A percentile compares a stretch with the other conserved stretches of the same genome.
Evolutionary conservation across 2,329 filamentous ascomycete species (phyloP).

Genomic region (Chrysoporthe cubensis): DNA sequence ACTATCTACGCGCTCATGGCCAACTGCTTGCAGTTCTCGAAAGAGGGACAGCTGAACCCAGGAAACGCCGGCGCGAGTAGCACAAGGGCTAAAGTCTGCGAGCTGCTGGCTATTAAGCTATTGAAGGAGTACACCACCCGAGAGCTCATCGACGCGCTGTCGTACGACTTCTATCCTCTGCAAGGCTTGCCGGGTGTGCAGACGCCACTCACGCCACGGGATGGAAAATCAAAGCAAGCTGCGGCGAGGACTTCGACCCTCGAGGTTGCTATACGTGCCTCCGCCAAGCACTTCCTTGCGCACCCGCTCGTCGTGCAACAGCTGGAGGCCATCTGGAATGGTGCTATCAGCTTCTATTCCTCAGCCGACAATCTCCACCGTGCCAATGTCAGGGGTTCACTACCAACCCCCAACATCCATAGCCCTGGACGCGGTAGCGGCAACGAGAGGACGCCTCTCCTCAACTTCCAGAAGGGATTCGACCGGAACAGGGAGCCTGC

Average conservation of each 20-base stretch:
- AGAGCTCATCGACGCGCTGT: constrained; percentile 90
- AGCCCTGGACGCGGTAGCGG: constrained; percentile 30
- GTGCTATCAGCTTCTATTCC: constrained; percentile 92
- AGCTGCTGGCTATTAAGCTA: constrained; percentile 86
- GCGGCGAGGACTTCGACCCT: constrained; percentile 84
- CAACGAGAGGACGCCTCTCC: constrained; percentile 56
- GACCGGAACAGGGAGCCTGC: constrained; percentile 36
- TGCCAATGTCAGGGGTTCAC: constrained; percentile 40
- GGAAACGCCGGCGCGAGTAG: constrained; percentile 83
- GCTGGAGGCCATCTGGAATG: constrained; percentile 96
- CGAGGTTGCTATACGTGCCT: constrained; percentile 90
- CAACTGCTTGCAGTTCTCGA: constrained; percentile 90
- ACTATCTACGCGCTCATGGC: constrained; percentile 90
- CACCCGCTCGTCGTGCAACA: constrained; percentile 93
- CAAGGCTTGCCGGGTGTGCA: constrained; percentile 69
- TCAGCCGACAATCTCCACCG: constrained; percentile 84
- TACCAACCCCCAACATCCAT: constrained; percentile 27
- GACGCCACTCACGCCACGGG: constrained; percentile 44
- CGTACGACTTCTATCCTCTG: constrained; percentile 92
- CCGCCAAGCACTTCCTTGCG: constrained; percentile 88
- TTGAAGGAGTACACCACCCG: constrained; percentile 87
- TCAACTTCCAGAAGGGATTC: constrained; percentile 44
- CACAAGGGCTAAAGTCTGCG: constrained; percentile 86
- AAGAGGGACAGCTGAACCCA: constrained; percentile 80
- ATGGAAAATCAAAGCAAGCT: constrained; percentile 53